Evolutionary conservation across 306 rosid species (phyloP).

Genomic region (Quercus glauca): DNA sequence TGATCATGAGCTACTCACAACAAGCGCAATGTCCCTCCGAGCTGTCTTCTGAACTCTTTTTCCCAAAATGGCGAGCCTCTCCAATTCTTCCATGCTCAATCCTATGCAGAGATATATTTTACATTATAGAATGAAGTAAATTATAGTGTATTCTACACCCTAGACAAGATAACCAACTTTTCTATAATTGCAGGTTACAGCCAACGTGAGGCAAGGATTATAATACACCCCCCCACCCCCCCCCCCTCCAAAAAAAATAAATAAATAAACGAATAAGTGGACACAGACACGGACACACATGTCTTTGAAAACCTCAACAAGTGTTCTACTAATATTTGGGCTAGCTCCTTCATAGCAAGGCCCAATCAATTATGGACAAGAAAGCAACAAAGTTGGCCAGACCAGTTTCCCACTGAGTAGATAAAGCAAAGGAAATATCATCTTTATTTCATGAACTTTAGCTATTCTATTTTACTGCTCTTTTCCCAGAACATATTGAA

Average conservation of each 20-base stretch:
- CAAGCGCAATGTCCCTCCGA: slow-evolving; percentile 87
- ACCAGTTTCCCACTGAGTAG: neutral
- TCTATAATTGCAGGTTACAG: neutral
- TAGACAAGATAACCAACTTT: slow-evolving; percentile 1
- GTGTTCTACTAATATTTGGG: neutral
- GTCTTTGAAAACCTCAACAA: neutral
- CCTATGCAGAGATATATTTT: slow-evolving; percentile 41
- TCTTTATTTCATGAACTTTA: neutral
- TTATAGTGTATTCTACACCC: neutral
- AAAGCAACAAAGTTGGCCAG: neutral
- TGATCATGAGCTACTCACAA: slow-evolving; percentile 53
- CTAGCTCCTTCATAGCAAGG: neutral
- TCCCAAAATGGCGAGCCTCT: slow-evolving; percentile 73
- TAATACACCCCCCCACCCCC: neutral
- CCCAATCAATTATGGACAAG: neutral
- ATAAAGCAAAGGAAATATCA: neutral
- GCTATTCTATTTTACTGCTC: neutral
- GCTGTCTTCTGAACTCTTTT: slow-evolving; percentile 79
- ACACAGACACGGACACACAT: too few relatives aligned
- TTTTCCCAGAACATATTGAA: neutral
- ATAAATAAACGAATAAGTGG: neutral
- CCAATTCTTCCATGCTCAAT: slow-evolving; percentile 66
- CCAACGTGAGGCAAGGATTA: too few relatives aligned
- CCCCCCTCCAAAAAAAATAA: neutral
- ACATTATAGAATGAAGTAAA: neutral